Conservation (phyloP, 148 eudicot species). For the Rhododendron kiyosumense region DNA sequence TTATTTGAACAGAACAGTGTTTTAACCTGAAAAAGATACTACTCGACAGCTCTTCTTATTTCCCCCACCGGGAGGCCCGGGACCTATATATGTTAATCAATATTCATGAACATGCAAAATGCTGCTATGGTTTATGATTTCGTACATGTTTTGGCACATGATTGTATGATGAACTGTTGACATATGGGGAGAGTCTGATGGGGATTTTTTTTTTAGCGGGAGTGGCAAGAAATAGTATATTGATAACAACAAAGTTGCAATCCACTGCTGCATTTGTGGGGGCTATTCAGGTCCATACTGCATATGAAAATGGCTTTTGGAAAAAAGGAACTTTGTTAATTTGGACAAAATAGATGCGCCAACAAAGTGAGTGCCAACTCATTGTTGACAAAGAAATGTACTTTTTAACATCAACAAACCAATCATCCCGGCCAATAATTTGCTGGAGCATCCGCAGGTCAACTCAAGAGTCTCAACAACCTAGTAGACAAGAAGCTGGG, state of each 20-base stretch:
- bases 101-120: not conserved
- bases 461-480: not conserved
- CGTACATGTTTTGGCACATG: not conserved
- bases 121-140: not conserved
- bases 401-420: not conserved
- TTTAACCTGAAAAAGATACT: not conserved
- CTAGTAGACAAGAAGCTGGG: not conserved
- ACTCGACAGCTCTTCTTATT: not conserved
- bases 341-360: not conserved
- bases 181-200: not conserved
- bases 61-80: not conserved
- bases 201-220: too few species aligned
- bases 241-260: too few species aligned
- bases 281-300: not conserved
- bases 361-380: slow-evolving; percentile 5
- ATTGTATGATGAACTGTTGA: not conserved
- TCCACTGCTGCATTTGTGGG: not conserved
- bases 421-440: not conserved
- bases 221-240: too few species aligned
- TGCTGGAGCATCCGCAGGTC: not conserved
- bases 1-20: not conserved
- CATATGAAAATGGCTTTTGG: not conserved
- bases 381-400: not conserved
- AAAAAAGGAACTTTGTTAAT: not conserved
- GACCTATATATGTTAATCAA: not conserved